Evolutionary conservation across 768 basidiomycete species (phyloP).

Genomic region (Leccinellum albellum): DNA sequence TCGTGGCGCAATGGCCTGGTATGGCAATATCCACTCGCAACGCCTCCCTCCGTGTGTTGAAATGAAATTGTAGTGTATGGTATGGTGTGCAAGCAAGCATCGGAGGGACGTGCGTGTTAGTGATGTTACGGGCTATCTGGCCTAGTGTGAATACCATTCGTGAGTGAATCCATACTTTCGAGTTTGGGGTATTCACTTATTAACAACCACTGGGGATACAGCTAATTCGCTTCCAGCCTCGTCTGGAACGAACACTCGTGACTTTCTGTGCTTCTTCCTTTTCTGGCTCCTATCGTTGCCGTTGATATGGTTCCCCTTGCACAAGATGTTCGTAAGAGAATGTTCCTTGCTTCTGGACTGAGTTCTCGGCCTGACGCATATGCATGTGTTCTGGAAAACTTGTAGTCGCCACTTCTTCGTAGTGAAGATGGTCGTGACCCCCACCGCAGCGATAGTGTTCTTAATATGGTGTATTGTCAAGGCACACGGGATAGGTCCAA

Average conservation of each 20-base stretch:
- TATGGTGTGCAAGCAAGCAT: slow-evolving; percentile 80
- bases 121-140: slow-evolving; percentile 75
- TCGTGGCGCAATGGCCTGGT: slow-evolving; percentile 72
- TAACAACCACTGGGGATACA: slow-evolving; percentile 23
- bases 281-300: slow-evolving; percentile 82
- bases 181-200: neutral
- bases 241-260: slow-evolving; percentile 69
- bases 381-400: slow-evolving; percentile 32
- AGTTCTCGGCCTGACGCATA: neutral
- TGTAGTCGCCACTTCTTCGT: slow-evolving; percentile 67
- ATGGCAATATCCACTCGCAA: slow-evolving; percentile 24
- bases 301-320: slow-evolving; percentile 79
- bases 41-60: slow-evolving; percentile 15
- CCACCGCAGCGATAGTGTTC: slow-evolving; percentile 65
- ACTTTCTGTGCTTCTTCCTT: slow-evolving; percentile 80
- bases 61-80: slow-evolving; percentile 50
- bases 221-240: slow-evolving; percentile 71
- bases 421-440: slow-evolving; percentile 69
- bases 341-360: slow-evolving; percentile 1
- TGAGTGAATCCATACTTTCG: slow-evolving; percentile 31
- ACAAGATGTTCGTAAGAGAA: slow-evolving; percentile 58
- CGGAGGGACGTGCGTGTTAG: slow-evolving; percentile 73
- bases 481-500: slow-evolving; percentile 73
- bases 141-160: slow-evolving; percentile 66
- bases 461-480: slow-evolving; percentile 78